Conservation (phyloP, 169 alveolate species). For the Condylostoma magnum region DNA sequence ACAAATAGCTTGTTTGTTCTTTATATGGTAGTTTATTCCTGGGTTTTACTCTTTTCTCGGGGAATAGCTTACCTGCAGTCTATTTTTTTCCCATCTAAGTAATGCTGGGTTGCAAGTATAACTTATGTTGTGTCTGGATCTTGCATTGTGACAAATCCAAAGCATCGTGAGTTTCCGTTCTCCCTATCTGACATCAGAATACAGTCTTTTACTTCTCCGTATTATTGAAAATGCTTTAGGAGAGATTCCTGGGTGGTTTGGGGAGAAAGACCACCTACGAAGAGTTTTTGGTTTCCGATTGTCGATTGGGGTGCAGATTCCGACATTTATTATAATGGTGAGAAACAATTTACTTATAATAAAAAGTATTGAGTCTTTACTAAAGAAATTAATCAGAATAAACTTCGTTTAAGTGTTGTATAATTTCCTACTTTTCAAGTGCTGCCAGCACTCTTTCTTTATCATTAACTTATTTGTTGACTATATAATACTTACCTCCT, state of each 20-base stretch:
- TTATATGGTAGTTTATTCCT: background rate
- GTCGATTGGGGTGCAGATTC: no score
- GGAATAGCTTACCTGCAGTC: background rate
- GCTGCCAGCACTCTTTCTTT: no score
- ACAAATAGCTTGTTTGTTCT: slow-evolving; percentile 76
- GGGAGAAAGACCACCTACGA: background rate
- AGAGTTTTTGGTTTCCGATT: background rate
- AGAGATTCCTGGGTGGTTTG: background rate
- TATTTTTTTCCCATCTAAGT: background rate
- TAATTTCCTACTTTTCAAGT: no score
- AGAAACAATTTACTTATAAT: no score
- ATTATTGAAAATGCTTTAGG: background rate
- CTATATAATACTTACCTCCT: no score
- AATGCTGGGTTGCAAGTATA: background rate
- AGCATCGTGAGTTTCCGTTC: background rate
- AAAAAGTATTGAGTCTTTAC: no score
- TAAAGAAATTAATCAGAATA: no score
- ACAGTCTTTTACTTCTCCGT: background rate
- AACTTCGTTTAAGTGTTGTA: no score
- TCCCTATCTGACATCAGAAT: background rate
- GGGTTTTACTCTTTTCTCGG: background rate
- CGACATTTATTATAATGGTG: no score
- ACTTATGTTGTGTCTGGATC: background rate
- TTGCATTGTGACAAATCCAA: background rate
- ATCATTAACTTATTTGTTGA: no score